phyloP scores from a whole-genome alignment of 176 grass and related monocot species.

The Ampelocalamus luodianensis region DNA sequence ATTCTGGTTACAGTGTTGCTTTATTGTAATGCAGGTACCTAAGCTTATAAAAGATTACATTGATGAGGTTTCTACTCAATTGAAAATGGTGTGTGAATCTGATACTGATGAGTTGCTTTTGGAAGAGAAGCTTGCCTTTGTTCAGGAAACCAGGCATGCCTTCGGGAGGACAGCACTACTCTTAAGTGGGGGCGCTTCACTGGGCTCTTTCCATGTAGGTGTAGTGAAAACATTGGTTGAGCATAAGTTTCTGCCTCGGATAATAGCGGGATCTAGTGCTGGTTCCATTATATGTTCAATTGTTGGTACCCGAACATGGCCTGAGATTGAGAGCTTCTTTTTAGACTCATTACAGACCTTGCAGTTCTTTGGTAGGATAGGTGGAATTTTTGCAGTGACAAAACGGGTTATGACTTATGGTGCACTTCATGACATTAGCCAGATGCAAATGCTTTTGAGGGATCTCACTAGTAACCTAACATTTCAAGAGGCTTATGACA shows the following conservation, averaged over 20 bases:
- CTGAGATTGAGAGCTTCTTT: constrained; percentile 92
- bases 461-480: constrained; percentile 96
- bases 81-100: constrained; percentile 91
- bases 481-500: constrained; percentile 99
- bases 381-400: constrained; percentile 77
- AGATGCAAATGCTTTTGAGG: constrained; percentile 85
- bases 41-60: constrained; percentile 95
- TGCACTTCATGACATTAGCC: constrained; percentile 92
- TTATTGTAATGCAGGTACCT: constrained; percentile 60
- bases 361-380: constrained; percentile 87
- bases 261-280: constrained; percentile 94
- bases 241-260: constrained; percentile 87
- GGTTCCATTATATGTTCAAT: constrained; percentile 93
- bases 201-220: constrained; percentile 92
- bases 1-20: not conserved
- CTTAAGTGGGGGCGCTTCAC: constrained; percentile 89
- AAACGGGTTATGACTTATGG: constrained; percentile 83
- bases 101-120: constrained; percentile 81
- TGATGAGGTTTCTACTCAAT: constrained; percentile 84
- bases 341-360: constrained; percentile 78
- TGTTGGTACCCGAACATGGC: constrained; percentile 85
- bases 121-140: constrained; percentile 96
- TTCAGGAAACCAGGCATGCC: constrained; percentile 94
- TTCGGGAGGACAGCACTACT: constrained; percentile 96
- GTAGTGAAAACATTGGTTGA: constrained; percentile 92